Base-by-base conservation (phyloP, 805 yeast species). In the Lipomyces sp. region DNA sequence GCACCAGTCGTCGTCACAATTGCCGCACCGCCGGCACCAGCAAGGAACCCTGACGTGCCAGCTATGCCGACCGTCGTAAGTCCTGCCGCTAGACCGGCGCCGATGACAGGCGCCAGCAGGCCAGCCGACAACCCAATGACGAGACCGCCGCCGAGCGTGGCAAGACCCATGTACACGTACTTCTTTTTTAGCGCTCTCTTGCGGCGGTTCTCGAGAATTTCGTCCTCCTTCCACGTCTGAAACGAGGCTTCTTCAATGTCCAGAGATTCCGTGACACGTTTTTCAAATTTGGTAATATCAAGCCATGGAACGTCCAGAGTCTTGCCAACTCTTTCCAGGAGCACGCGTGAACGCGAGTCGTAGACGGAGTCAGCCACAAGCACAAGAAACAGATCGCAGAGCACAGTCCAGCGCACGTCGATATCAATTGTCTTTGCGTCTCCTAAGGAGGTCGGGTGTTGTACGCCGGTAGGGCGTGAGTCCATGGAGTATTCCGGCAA, bases 81-180 rank as follows among this genome's bases (percentile, higher is more conserved):
- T 14, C 98, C 99, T 2, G 98, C 98, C 1, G 98, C 98, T 26
- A 93, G 65, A 63, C 99, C 99, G 1, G 98, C 98, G 44, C 98
- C 98, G 63, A 93, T 95, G 2, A 95, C 95, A 0, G 99, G 99
- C 0, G 98, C 98, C 39, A 93, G 71, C 39, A 93, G 69, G 5
- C 99, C 99, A 7, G 96, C 98, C 53, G 96, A 87, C 18, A 93
- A 72, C 1, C 99, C 99, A 51, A 93, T 79, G 1, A 93, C 95
- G 21, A 93, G 72, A 1, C 96, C 90, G 1, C 99, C 99, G 26
- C 98, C 98, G 14, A 90, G 76, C 6, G 98, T 93, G 0, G 99
- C 99, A 43, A 93, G 70, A 0, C 98, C 99, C 55, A 93, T 86
- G 63, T 86, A 89, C 45, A 88, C 83, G 66, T 87, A 71, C 63